These are phyloP conservation scores for Clarireedia paspali DNA, from an alignment of 2,329 filamentous ascomycete genomes.

Conservation along the genomic window DNA sequence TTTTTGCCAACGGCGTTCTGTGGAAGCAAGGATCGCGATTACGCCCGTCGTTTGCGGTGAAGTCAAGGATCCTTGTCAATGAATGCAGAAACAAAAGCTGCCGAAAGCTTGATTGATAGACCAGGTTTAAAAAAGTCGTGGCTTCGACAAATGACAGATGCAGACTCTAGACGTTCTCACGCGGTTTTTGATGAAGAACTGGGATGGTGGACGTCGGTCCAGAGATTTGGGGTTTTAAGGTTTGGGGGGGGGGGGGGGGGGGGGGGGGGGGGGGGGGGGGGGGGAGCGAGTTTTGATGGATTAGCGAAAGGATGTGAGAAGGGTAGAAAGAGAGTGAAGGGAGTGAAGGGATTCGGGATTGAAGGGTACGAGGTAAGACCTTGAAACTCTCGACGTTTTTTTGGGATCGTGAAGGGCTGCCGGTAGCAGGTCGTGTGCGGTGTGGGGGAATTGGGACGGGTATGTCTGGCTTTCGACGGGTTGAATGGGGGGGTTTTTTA, in stretches of 20 bases:
- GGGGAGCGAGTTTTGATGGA: too few species aligned
- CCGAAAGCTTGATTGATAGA: constrained; percentile 5
- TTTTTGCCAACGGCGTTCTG: not conserved
- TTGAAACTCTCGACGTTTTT: too few species aligned
- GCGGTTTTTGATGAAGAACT: not conserved
- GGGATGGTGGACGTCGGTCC: constrained; percentile 4
- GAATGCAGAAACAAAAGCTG: constrained; percentile 1
- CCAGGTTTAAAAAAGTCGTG: not conserved
- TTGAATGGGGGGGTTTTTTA: too few species aligned
- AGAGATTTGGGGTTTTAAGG: not conserved
- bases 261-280: not conserved
- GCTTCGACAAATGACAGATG: constrained; percentile 4
- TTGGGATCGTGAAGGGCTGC: too few species aligned
- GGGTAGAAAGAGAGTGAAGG: too few species aligned
- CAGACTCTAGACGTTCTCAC: not conserved
- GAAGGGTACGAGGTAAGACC: too few species aligned
- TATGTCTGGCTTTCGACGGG: too few species aligned
- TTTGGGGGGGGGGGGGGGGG: not conserved
- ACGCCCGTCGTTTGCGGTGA: constrained; percentile 4
- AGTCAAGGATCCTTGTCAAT: not conserved
- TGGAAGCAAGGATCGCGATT: constrained; percentile 7
- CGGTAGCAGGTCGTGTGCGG: too few species aligned
- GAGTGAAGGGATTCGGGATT: too few species aligned
- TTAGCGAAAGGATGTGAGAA: too few species aligned
- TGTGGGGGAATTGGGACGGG: too few species aligned